Evolutionary conservation across 208 protist genomes (phyloP), one percentile per base, ranked within the genome.

Genomic region (Leishmania gerbilli): DNA sequence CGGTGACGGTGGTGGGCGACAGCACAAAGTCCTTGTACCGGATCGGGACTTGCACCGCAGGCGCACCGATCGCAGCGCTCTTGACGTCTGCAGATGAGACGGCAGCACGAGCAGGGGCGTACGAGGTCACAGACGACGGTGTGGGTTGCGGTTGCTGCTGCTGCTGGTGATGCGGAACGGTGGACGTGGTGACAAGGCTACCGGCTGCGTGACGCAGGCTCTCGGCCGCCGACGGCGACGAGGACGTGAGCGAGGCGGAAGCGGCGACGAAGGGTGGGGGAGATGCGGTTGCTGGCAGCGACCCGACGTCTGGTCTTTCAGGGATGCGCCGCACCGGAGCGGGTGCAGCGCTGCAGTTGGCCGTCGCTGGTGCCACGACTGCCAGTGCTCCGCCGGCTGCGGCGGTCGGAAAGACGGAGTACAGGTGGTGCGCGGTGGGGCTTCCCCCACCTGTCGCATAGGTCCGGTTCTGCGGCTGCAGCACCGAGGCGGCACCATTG

Each of bases 21-120:
- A 24, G 51, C 51, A 47, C 53, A 58, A 64, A 58, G 72, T 76
- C 72, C 34, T 60, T 76, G 37, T 47, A 76, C 31, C 34, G 72
- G 34, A 62, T 47, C 4, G 72, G 47, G 37, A 1, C 72, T n/a
- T 62, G 8, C 72, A n/a, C 53, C 4, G 51, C 8, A 19, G 27
- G 51, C 27, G 31, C 15, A 6, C 51, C 40, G 1, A 45, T 37
- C 19, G 45, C 69, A 13, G 8, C 7, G n/a, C 45, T 31, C 40
- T 45, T 74, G 69, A 74, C 40, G 27, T 31, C 69, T 53, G 19
- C 51, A 45, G 72, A 40, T 62, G 51, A 24, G 51, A 5, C 72
- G 19, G 31, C 31, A 17, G 51, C 31, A n/a, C 72, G 72, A n/a
- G 34, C 49, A 24, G 53, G 51, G 15, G 72, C 47, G 51, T 76